These are phyloP conservation scores for Sergeia podlipaevii DNA, from an alignment of 208 protist genomes.

Conservation along the genomic window DNA sequence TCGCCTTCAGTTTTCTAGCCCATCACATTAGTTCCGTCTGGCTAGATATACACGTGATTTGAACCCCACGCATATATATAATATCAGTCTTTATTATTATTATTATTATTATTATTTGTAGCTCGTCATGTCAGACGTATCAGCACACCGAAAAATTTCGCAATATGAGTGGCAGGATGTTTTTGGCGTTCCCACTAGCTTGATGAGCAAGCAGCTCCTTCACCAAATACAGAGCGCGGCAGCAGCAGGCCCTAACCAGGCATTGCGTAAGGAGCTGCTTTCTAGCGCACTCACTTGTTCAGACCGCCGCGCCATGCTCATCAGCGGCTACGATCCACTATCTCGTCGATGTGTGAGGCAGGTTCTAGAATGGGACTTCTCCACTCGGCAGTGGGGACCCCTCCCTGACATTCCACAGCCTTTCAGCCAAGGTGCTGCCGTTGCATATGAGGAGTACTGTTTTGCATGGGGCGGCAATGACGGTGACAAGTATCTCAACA, in stretches of 20 bases:
- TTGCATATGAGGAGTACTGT: slow-evolving; percentile 32
- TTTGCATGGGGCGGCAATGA: slow-evolving; percentile 37
- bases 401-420: slow-evolving; percentile 17
- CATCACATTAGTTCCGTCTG: no score
- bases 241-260: neutral
- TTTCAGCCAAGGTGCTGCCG: slow-evolving; percentile 18
- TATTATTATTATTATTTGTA: no score
- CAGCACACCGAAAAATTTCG: no score
- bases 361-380: slow-evolving; percentile 26
- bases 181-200: no score
- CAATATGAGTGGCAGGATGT: no score
- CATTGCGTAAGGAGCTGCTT: slow-evolving; percentile 10
- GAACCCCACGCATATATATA: no score
- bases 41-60: no score
- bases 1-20: no score
- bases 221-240: neutral
- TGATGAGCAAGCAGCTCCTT: no score
- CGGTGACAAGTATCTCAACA: slow-evolving; percentile 22
- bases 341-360: slow-evolving; percentile 20
- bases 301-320: slow-evolving; percentile 22
- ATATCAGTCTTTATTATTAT: no score
- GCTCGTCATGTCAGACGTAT: no score
- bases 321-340: slow-evolving; percentile 30
- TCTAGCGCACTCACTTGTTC: slow-evolving; percentile 15
- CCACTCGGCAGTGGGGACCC: slow-evolving; percentile 24